Evolutionary conservation across 2,329 filamentous ascomycete species (phyloP).

Genomic region (Arthrinium phaeospermum): DNA sequence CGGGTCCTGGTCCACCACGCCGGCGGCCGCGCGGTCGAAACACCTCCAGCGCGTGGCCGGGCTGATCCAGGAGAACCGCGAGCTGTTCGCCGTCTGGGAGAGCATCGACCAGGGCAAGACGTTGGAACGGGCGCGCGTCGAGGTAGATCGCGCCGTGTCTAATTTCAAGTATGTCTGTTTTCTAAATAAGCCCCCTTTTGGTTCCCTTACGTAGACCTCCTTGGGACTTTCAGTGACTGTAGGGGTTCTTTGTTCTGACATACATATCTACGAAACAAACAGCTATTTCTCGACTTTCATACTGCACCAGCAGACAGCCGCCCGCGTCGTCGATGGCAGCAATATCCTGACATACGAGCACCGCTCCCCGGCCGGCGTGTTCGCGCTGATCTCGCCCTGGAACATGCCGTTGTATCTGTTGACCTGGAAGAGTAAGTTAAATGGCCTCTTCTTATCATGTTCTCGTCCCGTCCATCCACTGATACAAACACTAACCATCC

Average conservation of each 20-base stretch:
- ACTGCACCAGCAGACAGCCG: conserved; percentile 39
- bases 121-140: conserved; percentile 38
- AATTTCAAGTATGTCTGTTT: conserved; percentile 39
- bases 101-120: conserved; percentile 44
- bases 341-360: conserved; percentile 41
- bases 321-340: conserved; percentile 38
- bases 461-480: not conserved
- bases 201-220: not conserved
- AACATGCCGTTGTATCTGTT: conserved; percentile 44
- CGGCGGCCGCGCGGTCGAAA: conserved; percentile 32
- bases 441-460: not conserved
- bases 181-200: not conserved
- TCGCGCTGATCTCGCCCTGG: conserved; percentile 42
- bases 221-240: too few relatives aligned
- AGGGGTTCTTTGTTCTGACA: not conserved
- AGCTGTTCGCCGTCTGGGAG: conserved; percentile 43
- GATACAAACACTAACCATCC: not conserved
- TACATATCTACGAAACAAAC: not conserved
- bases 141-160: conserved; percentile 40
- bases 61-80: conserved; percentile 36
- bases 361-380: conserved; percentile 41
- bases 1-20: conserved; percentile 37
- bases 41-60: conserved; percentile 34
- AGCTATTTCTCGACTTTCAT: conserved; percentile 44
- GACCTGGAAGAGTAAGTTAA: conserved; percentile 36